A percentile compares a stretch with the other conserved stretches of the same genome.
Conservation (phyloP, 495 filamentous ascomycete species). For the Lasiosphaeris hirsuta region DNA sequence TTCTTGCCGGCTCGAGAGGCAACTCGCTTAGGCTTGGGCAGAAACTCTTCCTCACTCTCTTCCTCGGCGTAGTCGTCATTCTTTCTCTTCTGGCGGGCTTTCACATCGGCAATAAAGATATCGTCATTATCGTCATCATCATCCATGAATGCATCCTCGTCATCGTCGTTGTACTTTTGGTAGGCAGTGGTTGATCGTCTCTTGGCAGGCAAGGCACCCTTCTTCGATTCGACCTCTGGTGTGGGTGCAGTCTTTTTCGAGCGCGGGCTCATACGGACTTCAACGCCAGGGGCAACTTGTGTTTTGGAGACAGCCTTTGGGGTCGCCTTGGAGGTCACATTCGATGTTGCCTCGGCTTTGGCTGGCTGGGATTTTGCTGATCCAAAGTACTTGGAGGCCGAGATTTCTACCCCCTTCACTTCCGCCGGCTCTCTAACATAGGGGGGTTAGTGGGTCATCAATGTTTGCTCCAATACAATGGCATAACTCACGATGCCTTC, state of each 20-base stretch:
- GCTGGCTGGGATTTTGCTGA: slow-evolving; percentile 39
- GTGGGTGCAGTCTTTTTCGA: slow-evolving; percentile 29
- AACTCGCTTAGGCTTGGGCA: slow-evolving; percentile 46
- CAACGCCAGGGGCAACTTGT: slow-evolving; percentile 26
- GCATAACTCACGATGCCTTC: slow-evolving; percentile 37
- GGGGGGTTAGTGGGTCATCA: neutral
- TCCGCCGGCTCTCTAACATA: slow-evolving; percentile 25
- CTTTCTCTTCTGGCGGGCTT: slow-evolving; percentile 52
- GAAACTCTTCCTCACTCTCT: slow-evolving; percentile 55
- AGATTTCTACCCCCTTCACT: slow-evolving; percentile 43
- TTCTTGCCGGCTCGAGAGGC: slow-evolving; percentile 37
- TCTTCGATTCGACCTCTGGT: slow-evolving; percentile 24
- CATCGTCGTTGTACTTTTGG: slow-evolving; percentile 34
- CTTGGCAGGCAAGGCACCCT: slow-evolving; percentile 25
- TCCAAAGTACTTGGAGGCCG: slow-evolving; percentile 49
- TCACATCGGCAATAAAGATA: slow-evolving; percentile 66
- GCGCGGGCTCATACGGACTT: slow-evolving; percentile 42
- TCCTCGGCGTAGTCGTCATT: slow-evolving; percentile 68
- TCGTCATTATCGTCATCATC: slow-evolving; percentile 71
- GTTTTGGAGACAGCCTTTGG: slow-evolving; percentile 33
- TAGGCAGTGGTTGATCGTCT: slow-evolving; percentile 28
- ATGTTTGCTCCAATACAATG: neutral
- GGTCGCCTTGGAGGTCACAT: slow-evolving; percentile 25
- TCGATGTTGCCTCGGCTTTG: slow-evolving; percentile 28
- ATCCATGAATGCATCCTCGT: slow-evolving; percentile 52